phyloP scores from a whole-genome alignment of 768 basidiomycete genomes.

The Agaricus blazei region DNA sequence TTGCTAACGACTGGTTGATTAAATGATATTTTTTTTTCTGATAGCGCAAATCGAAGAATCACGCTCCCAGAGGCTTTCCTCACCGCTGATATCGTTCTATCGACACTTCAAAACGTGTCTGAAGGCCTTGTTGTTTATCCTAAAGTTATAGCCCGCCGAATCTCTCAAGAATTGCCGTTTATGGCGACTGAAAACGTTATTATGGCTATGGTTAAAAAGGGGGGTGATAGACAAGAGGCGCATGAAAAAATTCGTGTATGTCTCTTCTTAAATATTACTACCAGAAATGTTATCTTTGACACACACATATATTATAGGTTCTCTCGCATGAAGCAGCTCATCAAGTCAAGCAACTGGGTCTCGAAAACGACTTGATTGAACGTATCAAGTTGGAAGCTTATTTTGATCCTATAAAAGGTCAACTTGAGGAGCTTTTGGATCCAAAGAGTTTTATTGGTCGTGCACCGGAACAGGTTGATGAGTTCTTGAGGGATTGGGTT shows the following conservation, averaged over 20 bases:
- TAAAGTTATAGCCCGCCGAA: constrained; percentile 87
- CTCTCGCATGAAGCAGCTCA: constrained; percentile 92
- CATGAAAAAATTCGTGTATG: constrained; percentile 90
- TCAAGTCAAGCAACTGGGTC: constrained; percentile 91
- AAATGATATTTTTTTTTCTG: not conserved
- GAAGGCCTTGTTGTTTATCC: constrained; percentile 99
- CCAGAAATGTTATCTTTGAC: not conserved
- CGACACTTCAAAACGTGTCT: constrained; percentile 92
- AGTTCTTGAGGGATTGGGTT: constrained; percentile 85
- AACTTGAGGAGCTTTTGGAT: constrained; percentile 77
- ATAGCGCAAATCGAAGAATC: constrained; percentile 91
- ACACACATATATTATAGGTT: constrained; percentile 39
- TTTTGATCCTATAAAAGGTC: constrained; percentile 80
- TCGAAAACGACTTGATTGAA: constrained; percentile 93
- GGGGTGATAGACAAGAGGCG: constrained; percentile 93
- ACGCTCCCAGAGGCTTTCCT: constrained; percentile 96
- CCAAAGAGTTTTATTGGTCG: constrained; percentile 88
- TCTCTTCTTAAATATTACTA: constrained; percentile 10
- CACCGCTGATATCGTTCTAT: constrained; percentile 93
- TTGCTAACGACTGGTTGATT: not conserved
- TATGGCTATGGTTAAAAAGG: constrained; percentile 95
- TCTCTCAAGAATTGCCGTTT: constrained; percentile 94
- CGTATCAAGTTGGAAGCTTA: constrained; percentile 78
- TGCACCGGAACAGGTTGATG: constrained; percentile 92
- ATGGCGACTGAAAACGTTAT: constrained; percentile 99